Base-by-base conservation (phyloP, 306 rosid species). In the Trichosanthes cucumerina region DNA sequence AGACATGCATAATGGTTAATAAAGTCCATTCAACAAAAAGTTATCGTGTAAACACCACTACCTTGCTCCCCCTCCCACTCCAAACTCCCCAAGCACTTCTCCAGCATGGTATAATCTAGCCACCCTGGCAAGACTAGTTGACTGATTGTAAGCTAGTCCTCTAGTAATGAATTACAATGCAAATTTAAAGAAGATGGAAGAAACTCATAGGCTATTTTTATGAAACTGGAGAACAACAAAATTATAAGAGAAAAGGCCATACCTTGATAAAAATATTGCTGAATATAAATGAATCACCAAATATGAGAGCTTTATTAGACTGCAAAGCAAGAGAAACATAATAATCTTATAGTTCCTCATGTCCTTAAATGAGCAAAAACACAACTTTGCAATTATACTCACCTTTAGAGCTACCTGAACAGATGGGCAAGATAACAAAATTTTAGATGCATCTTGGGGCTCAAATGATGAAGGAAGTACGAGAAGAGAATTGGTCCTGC, bases 401-500 rank as follows among this genome's bases (percentile, higher is more conserved):
- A 92, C 99, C 99, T 95, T 95, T 34, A 89, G 83, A 59, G 93
- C 97, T 82, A 82, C 83, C 82, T 88, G 93, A 82, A 95, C 87
- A 60, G 99, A 92, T 71, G 81, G 96, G 84, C 99, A 95, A 80
- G 85, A 82, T 79, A 90, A 86, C 86, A 95, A 52, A 84, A 95
- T 70, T 92, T 90, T 88, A 85, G 91, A 88, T 53, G 97, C 97
- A 63, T 95, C 97, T 88, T 95, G 97, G 83, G 92, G 86, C 66
- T 93, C 91, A 79, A 95, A 92, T 68, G 99, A 95, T 65, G 97
- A 66, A 9, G 99, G 97, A 84, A 95, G 79, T 57, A 95, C 84
- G 74, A 96, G 86, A 79, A 96, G 96, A 78, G 98, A 90, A 87
- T 89, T 96, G 62, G 91, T 90, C 98, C 97, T 92, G 97, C 84